Evolutionary conservation across 441 rosid genomes (phyloP).

Genomic region (Euphorbia corollata): DNA sequence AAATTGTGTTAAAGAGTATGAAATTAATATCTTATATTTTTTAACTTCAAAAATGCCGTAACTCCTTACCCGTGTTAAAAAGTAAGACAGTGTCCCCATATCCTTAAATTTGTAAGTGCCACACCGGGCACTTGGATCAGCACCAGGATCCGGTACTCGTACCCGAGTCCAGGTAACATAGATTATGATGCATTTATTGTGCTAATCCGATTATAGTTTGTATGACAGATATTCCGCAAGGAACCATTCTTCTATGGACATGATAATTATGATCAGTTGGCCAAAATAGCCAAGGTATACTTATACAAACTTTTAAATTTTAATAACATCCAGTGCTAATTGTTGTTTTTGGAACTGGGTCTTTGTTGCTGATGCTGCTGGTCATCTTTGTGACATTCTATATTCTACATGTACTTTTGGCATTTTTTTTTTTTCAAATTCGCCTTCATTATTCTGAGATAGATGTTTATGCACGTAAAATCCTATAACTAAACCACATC

Average conservation of each 20-base stretch:
- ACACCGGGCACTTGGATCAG: too few relatives aligned
- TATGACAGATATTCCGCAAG: constrained; percentile 71
- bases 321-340: not conserved
- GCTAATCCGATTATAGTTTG: constrained; percentile 24
- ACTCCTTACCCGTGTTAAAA: too few relatives aligned
- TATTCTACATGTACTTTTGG: not conserved
- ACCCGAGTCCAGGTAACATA: too few relatives aligned
- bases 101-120: too few relatives aligned
- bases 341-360: not conserved
- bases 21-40: too few relatives aligned
- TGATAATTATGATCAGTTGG: constrained; percentile 82
- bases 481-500: not conserved
- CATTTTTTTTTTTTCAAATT: not conserved
- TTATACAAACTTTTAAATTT: not conserved
- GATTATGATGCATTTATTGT: constrained; percentile 3
- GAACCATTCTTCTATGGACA: constrained; percentile 90
- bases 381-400: not conserved
- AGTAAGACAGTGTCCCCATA: too few relatives aligned
- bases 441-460: not conserved
- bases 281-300: constrained; percentile 72
- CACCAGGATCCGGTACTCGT: too few relatives aligned
- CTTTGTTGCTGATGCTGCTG: not conserved
- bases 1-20: too few relatives aligned
- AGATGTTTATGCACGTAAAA: not conserved
- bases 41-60: too few relatives aligned